Evolutionary conservation across 208 protist genomes (phyloP).

Genomic region (Sergeia podlipaevii): DNA sequence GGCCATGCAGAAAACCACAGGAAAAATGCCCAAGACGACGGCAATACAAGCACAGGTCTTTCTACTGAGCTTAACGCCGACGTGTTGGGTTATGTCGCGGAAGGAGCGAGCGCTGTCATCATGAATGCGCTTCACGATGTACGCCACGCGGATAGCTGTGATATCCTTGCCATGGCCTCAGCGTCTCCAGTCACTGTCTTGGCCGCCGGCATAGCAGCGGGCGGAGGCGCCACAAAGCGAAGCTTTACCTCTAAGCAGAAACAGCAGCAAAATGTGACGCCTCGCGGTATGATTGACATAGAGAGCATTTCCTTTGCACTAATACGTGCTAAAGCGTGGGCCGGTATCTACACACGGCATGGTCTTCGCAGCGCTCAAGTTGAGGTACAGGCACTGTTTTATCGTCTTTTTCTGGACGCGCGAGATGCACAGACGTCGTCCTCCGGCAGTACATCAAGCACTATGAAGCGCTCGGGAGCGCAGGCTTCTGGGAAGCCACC

Average conservation of each 20-base stretch:
- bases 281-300: conserved; percentile 9
- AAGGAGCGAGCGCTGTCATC: conserved; percentile 13
- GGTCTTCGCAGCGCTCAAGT: conserved; percentile 55
- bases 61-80: too few species aligned
- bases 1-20: not conserved
- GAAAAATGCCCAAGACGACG: not conserved
- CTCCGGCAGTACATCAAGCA: too few species aligned
- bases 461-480: too few species aligned
- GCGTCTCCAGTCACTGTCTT: not conserved
- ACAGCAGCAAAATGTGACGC: too few species aligned
- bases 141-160: not conserved
- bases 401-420: conserved; percentile 8
- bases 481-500: too few species aligned
- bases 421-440: not conserved
- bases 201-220: not conserved
- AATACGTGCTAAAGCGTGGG: conserved; percentile 38
- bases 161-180: conserved; percentile 7
- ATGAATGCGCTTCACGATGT: conserved; percentile 3
- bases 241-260: too few species aligned
- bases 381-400: conserved; percentile 52
- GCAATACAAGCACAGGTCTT: too few species aligned
- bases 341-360: conserved; percentile 24
- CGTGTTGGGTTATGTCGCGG: conserved; percentile 2
- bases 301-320: conserved; percentile 18
- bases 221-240: too few species aligned